Percentiles rank a stretch among this genome's conserved stretches.
phyloP scores from a whole-genome alignment of 163 green algal genomes.

The Chloroidium sp. region DNA sequence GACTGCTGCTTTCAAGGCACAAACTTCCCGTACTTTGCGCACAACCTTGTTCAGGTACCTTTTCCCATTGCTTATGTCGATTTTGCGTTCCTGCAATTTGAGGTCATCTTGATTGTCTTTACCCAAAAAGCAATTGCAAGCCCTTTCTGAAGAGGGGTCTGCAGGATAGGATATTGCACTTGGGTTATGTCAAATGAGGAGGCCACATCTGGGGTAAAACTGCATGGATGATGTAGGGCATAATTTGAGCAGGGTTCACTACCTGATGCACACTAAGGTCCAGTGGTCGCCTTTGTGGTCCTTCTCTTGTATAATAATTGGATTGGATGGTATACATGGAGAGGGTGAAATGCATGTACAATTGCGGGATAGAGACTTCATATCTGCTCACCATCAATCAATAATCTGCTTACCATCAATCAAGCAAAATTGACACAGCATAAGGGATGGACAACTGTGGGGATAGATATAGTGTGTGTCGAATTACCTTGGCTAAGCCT shows the following conservation, averaged over 20 bases:
- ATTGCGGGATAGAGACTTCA: no score
- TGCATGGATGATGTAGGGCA: no score
- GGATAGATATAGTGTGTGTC: background rate
- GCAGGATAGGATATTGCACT: background rate
- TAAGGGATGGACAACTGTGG: background rate
- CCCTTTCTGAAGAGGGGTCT: background rate
- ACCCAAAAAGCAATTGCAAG: background rate
- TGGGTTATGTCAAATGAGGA: background rate
- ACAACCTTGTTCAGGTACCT: conserved; percentile 80
- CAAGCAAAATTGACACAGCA: background rate
- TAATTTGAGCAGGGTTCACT: no score
- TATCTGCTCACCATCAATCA: background rate
- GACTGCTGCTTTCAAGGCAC: conserved; percentile 63
- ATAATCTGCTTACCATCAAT: background rate
- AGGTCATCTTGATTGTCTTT: background rate
- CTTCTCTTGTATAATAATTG: no score
- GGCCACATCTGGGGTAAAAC: no score
- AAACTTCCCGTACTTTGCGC: conserved; percentile 44
- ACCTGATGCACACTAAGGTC: no score
- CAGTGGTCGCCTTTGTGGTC: no score
- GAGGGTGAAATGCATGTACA: no score
- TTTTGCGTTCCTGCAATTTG: no score
- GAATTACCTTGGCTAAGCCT: background rate
- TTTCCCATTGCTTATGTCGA: no score
- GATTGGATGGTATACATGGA: no score